Conservation (phyloP, 306 rosid genomes). For the Vigna mungo region DNA sequence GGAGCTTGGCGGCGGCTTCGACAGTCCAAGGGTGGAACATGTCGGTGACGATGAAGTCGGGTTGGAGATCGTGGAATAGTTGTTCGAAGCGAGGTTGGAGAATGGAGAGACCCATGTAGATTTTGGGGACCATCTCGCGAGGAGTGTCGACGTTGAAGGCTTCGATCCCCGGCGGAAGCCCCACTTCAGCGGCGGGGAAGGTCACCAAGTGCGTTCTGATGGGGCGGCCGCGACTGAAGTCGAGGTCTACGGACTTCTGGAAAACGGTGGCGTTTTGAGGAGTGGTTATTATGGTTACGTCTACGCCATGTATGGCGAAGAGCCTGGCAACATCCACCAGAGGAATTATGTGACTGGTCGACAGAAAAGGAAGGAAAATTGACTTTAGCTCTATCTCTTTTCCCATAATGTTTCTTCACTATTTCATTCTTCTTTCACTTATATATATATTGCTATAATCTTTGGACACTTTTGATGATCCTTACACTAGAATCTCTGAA, state of each 20-base stretch:
- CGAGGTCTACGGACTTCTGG: constrained; percentile 48
- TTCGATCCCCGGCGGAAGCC: constrained; percentile 46
- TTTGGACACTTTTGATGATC: too few relatives aligned
- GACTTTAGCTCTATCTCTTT: constrained; percentile 13
- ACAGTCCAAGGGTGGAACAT: constrained; percentile 53
- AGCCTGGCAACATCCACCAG: constrained; percentile 52
- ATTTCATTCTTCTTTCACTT: too few relatives aligned
- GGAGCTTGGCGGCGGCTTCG: constrained; percentile 35
- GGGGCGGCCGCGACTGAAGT: constrained; percentile 36
- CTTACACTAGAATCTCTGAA: too few relatives aligned
- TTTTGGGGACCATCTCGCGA: neutral
- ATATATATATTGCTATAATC: too few relatives aligned
- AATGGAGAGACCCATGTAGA: constrained; percentile 36
- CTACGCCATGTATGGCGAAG: constrained; percentile 45
- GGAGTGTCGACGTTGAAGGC: constrained; percentile 39
- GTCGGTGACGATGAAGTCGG: constrained; percentile 56
- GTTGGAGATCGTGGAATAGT: constrained; percentile 10
- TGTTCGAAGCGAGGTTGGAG: constrained; percentile 42
- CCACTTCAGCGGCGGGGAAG: constrained; percentile 49
- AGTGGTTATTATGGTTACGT: constrained; percentile 53
- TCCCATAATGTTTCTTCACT: constrained; percentile 24
- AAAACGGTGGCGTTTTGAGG: constrained; percentile 48
- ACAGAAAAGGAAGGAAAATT: constrained; percentile 51
- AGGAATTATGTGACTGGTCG: constrained; percentile 59
- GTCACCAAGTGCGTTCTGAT: constrained; percentile 42